Evolutionary conservation across 805 yeast species (phyloP).

Genomic region (Metschnikowia baotianmanensis): DNA sequence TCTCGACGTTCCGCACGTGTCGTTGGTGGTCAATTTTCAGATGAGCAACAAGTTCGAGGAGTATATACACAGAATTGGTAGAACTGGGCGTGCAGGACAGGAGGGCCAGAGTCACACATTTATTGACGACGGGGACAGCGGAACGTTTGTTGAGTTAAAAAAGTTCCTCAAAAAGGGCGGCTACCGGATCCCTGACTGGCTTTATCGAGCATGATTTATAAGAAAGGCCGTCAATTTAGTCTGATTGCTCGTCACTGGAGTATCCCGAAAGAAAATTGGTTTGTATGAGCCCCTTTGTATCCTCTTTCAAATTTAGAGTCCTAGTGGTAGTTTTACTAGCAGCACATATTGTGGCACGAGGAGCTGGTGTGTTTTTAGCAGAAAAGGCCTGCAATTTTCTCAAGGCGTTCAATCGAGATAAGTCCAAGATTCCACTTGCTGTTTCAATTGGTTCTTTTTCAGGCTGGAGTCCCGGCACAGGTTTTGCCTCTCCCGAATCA

Average conservation of each 20-base stretch:
- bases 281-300: no score
- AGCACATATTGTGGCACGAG: no score
- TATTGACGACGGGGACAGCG: slow-evolving; percentile 55
- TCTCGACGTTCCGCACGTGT: slow-evolving; percentile 83
- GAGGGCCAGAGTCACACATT: slow-evolving; percentile 76
- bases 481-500: no score
- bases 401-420: slow-evolving; percentile 3
- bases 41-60: slow-evolving; percentile 77
- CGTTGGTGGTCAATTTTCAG: slow-evolving; percentile 83
- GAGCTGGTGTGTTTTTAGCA: no score
- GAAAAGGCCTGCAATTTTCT: not conserved
- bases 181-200: slow-evolving; percentile 30
- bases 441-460: not conserved
- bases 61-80: slow-evolving; percentile 89
- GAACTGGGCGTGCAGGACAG: slow-evolving; percentile 95
- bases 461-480: no score
- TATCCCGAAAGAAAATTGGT: slow-evolving; percentile 28
- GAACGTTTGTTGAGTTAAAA: slow-evolving; percentile 49
- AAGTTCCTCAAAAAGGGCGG: slow-evolving; percentile 43
- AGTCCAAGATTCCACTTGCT: slow-evolving; percentile 1
- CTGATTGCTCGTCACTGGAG: slow-evolving; percentile 32
- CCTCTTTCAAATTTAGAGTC: no score
- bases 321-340: no score
- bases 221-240: no score
- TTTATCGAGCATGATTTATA: slow-evolving; percentile 10